phyloP scores from a whole-genome alignment of 257 asterid genomes.

The Gentiana macrophylla region DNA sequence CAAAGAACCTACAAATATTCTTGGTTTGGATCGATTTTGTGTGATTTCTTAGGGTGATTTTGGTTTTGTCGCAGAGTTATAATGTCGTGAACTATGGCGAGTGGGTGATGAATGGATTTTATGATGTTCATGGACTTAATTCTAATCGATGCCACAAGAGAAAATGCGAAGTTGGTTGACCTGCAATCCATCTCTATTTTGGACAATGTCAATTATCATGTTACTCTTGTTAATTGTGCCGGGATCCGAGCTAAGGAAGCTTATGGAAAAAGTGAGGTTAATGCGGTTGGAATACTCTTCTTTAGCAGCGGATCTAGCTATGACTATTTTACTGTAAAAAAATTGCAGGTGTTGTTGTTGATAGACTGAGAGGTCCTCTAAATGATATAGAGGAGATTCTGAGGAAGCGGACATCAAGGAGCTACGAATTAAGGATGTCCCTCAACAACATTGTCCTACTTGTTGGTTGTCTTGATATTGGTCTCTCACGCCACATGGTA shows the following conservation, averaged over 20 bases:
- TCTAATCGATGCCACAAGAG: slow-evolving; percentile 47
- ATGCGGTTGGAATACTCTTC: slow-evolving; percentile 51
- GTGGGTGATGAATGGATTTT: slow-evolving; percentile 86
- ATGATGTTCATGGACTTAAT: slow-evolving; percentile 73
- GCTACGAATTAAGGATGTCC: slow-evolving; percentile 43
- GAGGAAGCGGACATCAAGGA: slow-evolving; percentile 72
- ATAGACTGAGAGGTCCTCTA: slow-evolving; percentile 91
- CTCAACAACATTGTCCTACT: slow-evolving; percentile 51
- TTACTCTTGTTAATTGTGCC: slow-evolving; percentile 62
- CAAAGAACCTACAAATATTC: slow-evolving; percentile 93
- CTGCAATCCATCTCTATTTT: slow-evolving; percentile 52
- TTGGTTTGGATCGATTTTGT: slow-evolving; percentile 67
- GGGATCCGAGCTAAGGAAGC: slow-evolving; percentile 57
- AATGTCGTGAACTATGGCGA: slow-evolving; percentile 79
- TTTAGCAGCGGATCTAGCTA: slow-evolving; percentile 34
- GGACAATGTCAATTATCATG: slow-evolving; percentile 62
- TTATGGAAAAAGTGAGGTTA: slow-evolving; percentile 64
- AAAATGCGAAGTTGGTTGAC: slow-evolving; percentile 65
- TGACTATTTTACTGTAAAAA: slow-evolving; percentile 51
- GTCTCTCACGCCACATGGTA: slow-evolving; percentile 98
- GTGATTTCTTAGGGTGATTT: background rate
- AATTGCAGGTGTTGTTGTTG: slow-evolving; percentile 73
- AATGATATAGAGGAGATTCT: slow-evolving; percentile 79
- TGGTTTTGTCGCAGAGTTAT: slow-evolving; percentile 40
- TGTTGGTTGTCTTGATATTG: slow-evolving; percentile 91